Base-by-base conservation (phyloP, 2,329 filamentous ascomycete species). In the Cytospora piceae region DNA sequence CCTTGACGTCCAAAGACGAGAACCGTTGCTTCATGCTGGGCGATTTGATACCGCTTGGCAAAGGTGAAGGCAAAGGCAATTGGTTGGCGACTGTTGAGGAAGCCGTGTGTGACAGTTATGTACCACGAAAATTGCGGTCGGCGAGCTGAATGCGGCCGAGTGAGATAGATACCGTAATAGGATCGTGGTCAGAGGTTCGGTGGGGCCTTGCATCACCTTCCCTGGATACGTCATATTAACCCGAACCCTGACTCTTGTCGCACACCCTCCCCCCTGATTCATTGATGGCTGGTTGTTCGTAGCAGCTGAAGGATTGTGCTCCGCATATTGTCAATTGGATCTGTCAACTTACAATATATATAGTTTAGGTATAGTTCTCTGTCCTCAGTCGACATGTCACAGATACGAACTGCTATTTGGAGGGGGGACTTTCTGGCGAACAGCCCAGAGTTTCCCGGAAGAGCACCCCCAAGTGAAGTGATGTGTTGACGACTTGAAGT, bases 1-100 rank as follows among this genome's bases (percentile, higher is more conserved):
- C 88, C 81, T 90, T 90, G 72, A 93, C 89, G 74, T 93, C 90
- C 65, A 93, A 77, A n/a, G 90, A 92, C 15, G 90, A 92, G 76
- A 92, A 92, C 71, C 90, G 82, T 76, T 92, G 90, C 83, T 93
- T 93, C 90, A 93, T 93, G 59, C 73, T 81, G 72, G 51, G 37
- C 29, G 34, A 31, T 22, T 39, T 7, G 15, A 17, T 46, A 34
- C 29, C 27, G 24, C 39, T 24, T 52, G 9, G n/a, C 37, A 24
- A 29, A 37, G 8, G 20, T 29, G 54, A 37, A 37, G 9, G 34
- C 34, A 22, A 27, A 24, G 5, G 31, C 22, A 51, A 37, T n/a
- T n/a, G 53, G 29, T 29, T n/a, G 32, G 14, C 9, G 22, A n/a
- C 52, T 31, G 49, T 14, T 15, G 29, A 39, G n/a, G 29, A 12